Evolutionary conservation across 352 stramenopile species (phyloP).

Genomic region (Halophytophthora polymorphica): DNA sequence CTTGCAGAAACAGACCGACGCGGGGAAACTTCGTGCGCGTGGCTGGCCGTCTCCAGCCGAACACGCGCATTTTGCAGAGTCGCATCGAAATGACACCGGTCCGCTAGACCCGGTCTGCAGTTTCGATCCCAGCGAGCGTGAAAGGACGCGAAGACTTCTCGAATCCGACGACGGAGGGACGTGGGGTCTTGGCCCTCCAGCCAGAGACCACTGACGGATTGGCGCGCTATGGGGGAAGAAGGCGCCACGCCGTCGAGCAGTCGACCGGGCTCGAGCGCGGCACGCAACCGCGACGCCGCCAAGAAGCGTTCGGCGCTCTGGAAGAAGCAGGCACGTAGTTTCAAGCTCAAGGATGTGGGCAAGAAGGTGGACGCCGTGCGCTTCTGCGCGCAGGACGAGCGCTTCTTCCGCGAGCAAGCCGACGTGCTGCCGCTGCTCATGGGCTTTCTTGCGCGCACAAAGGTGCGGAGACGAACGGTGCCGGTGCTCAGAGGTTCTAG

Average conservation of each 20-base stretch:
- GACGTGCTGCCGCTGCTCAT: conserved; percentile 55
- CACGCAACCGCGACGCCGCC: conserved; percentile 15
- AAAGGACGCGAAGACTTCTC: no score
- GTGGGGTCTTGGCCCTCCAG: no score
- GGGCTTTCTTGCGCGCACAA: conserved; percentile 41
- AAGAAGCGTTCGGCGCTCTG: conserved; percentile 37
- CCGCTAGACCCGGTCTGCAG: no score
- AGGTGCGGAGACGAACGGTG: conserved; percentile 29
- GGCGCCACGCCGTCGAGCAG: background rate
- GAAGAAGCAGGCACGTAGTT: conserved; percentile 59
- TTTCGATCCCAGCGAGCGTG: no score
- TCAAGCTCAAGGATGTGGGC: conserved; percentile 62
- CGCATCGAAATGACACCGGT: no score
- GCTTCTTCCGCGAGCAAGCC: conserved; percentile 52
- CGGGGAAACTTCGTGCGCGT: no score
- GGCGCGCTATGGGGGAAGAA: conserved; percentile 21
- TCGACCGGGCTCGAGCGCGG: conserved; percentile 17
- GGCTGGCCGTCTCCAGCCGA: no score
- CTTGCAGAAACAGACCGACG: no score
- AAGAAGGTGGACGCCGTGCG: conserved; percentile 61
- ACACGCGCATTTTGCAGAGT: no score
- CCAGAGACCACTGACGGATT: background rate
- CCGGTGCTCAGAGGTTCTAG: background rate
- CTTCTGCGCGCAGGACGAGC: conserved; percentile 48
- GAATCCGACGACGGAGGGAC: no score